Base-by-base conservation (phyloP, 768 basidiomycete species). In the Tulasnella sp. region DNA sequence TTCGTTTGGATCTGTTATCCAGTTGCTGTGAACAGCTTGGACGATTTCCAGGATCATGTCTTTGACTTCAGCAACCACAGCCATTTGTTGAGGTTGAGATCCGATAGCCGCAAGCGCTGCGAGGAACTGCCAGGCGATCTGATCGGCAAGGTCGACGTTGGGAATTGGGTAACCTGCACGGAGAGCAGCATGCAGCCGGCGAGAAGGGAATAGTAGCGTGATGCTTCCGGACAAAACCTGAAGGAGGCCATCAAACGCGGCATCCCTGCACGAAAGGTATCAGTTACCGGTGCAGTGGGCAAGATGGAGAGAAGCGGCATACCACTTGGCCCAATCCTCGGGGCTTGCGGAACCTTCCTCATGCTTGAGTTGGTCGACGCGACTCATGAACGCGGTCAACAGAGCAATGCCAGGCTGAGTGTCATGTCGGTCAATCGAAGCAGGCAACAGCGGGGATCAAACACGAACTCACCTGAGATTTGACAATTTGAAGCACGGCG, bases 1-100 rank as follows among this genome's bases (percentile, higher is more conserved):
- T 79, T 93, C 91, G 76, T 92, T 91, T 84, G 94, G 91, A 80
- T 91, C 89, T 72, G 87, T 84, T 70, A 89, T 87, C 89, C 91
- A 91, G 73, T 92, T 90, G 82, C 93, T 92, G 82, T 91, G 91
- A 40, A 91, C 92, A 74, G 89, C 90, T 81, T 91, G 84, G 42
- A 98, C 93, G 81, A 93, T 95, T 82, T 96, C 95, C 70, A 99
- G 87, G 55, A 99, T 92, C 86, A 98, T 96, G 83, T 98, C 97
- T 78, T 96, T 91, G 69, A 98, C 86, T 39, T 91, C 87, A 26
- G 90, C 89, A 44, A 99, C 96, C 70, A 99, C 88, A 69, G 90
- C 86, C 80, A 94, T 93, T 83, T 99, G 97, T 83, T 99, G 95
- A 81, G 95, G 92, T 61, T 90, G 87, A 16, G 95, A 83, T 79